Evolutionary conservation across 2,329 filamentous ascomycete species (phyloP), one percentile per base, ranked within the genome.

Genomic region (Penicillium palitans): DNA sequence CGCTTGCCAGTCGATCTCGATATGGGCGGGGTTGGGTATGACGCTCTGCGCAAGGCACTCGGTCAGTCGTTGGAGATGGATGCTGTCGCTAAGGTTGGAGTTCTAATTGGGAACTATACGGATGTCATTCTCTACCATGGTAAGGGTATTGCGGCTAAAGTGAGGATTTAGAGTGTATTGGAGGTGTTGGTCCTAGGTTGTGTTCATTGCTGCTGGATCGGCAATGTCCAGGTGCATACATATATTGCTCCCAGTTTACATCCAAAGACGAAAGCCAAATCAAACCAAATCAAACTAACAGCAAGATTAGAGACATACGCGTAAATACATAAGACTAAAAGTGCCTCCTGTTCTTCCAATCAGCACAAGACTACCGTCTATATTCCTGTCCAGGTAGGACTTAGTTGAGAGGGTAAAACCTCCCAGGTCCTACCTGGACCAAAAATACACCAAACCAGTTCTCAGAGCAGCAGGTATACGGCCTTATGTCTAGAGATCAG

Each of bases 1-100:
- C 84, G 83, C 57, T 72, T 99, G 42, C 93, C 93, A 0, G 93
- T 98, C 0, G 82, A 89, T 41, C 93, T 93, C 89, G 87, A 85
- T 35, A 71, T 91, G 19, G 87, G 85, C 15, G 87, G 87, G 15
- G 85, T 96, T 12, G 95, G 93, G 2, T 96, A 93, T 66, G 91
- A 91, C 41, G 90, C 90, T 52, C 81, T 98, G 15, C 85, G 81
- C 66, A 86, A 87, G 66, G 93, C 93, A 12, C 74, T 98, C 0
- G 93, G 93, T 0, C 93, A 93, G 0, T 82, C 80, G 25, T 74
- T 98, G 65, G 90, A 89, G 74, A 76, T 98, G 59, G 90, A 92
- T 74, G 91, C 92, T 1, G 81, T 82, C 66, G 95, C 93, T 1
- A 80, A 87, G 42, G 89, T 96, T 1, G 87, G 86, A 0, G 80